Conservation (phyloP, 805 yeast genomes). For the Clavispora vitiphila region DNA sequence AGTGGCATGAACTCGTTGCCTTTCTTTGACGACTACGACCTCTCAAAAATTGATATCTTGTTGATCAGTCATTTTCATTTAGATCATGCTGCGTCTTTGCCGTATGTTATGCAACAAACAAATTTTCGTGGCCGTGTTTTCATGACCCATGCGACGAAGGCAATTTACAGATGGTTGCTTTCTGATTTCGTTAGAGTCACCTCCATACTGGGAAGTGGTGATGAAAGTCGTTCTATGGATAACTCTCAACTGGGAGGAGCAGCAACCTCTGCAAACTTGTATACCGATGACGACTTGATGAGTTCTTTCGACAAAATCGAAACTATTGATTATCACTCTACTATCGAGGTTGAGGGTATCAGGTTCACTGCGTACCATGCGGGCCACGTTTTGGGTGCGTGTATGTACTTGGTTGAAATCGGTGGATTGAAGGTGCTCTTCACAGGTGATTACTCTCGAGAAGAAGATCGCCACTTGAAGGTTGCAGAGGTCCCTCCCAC, state of each 20-base stretch:
- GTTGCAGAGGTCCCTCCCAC: conserved; percentile 90
- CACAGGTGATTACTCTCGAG: conserved; percentile 97
- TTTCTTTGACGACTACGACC: conserved; percentile 90
- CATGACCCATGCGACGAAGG: conserved; percentile 99
- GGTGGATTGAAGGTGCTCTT: conserved; percentile 86
- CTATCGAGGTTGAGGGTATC: conserved; percentile 90
- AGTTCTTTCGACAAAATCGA: conserved; percentile 87
- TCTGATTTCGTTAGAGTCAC: conserved; percentile 94
- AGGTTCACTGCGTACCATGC: conserved; percentile 98
- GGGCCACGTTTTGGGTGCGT: conserved; percentile 99
- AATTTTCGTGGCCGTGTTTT: conserved; percentile 92
- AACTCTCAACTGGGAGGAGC: conserved; percentile 11
- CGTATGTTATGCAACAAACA: conserved; percentile 97
- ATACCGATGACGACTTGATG: conserved; percentile 85
- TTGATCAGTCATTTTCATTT: conserved; percentile 92
- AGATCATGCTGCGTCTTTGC: conserved; percentile 97
- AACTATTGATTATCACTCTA: conserved; percentile 92
- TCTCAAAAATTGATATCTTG: conserved; percentile 78
- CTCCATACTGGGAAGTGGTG: conserved; percentile 44
- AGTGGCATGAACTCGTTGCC: conserved; percentile 89
- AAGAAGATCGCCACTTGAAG: conserved; percentile 90
- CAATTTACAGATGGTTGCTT: conserved; percentile 91
- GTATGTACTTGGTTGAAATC: conserved; percentile 93
- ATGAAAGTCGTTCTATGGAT: conserved; percentile 19
- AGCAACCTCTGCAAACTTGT: conserved; percentile 44